Evolutionary conservation across 495 filamentous ascomycete species (phyloP).

Genomic region (Annulohypoxylon nitens): DNA sequence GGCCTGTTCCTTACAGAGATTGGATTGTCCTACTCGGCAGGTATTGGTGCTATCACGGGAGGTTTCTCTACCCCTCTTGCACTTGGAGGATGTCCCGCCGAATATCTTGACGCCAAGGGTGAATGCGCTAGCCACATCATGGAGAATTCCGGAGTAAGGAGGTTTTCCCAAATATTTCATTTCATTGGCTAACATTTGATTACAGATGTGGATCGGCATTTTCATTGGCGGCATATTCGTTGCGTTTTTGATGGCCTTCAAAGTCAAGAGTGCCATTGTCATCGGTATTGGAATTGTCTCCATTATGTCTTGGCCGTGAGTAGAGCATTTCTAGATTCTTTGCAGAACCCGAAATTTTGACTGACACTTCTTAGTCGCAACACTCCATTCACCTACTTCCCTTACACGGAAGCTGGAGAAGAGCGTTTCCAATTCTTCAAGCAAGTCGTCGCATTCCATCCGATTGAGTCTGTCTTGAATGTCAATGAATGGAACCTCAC

Average conservation of each 20-base stretch:
- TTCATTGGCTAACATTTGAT: slow-evolving; percentile 35
- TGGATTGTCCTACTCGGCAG: slow-evolving; percentile 79
- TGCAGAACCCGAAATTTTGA: slow-evolving; percentile 5
- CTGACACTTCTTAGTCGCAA: slow-evolving; percentile 61
- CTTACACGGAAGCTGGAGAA: slow-evolving; percentile 73
- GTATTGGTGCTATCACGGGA: slow-evolving; percentile 78
- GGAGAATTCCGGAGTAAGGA: slow-evolving; percentile 71
- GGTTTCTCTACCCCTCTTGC: slow-evolving; percentile 71
- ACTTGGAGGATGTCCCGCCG: slow-evolving; percentile 72
- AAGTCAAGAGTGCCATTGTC: slow-evolving; percentile 82
- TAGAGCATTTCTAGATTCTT: slow-evolving; percentile 6
- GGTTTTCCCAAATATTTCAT: neutral
- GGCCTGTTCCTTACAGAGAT: slow-evolving; percentile 83
- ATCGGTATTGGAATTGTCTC: slow-evolving; percentile 86
- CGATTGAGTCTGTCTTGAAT: slow-evolving; percentile 73
- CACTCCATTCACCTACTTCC: slow-evolving; percentile 83
- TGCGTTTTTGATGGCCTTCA: slow-evolving; percentile 81
- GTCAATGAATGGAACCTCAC: slow-evolving; percentile 76
- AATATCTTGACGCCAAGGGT: slow-evolving; percentile 55
- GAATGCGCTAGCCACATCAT: slow-evolving; percentile 67
- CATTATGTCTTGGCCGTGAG: slow-evolving; percentile 82
- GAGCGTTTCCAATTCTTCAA: slow-evolving; percentile 81
- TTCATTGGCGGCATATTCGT: slow-evolving; percentile 83
- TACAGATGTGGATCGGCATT: slow-evolving; percentile 80
- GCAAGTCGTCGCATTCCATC: slow-evolving; percentile 81